phyloP scores from a whole-genome alignment of 768 basidiomycete species.

The Termitomyces sp. region DNA sequence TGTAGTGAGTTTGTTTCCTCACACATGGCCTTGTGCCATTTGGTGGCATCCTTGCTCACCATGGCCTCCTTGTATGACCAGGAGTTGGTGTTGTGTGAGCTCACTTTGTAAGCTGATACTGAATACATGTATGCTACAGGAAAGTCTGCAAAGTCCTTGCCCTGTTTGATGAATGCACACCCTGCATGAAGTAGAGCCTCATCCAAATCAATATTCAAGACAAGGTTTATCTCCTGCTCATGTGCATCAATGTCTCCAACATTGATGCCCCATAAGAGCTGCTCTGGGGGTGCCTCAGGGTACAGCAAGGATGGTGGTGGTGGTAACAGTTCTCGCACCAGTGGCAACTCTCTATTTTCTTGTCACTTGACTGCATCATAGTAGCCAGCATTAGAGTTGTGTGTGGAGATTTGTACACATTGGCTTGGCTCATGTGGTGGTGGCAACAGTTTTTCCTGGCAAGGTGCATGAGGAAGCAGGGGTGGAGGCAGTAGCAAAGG shows the following conservation, averaged over 20 bases:
- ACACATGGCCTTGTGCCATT: too few species aligned
- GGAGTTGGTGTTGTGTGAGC: background rate
- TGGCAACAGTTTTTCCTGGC: background rate
- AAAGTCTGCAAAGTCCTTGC: background rate
- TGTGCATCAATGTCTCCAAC: background rate
- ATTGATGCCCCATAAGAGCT: too few species aligned
- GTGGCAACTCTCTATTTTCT: background rate
- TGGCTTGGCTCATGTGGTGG: background rate
- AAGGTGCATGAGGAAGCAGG: background rate
- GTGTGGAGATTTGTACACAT: background rate
- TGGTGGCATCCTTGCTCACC: constrained; percentile 3
- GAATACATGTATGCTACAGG: background rate
- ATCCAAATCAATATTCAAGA: too few species aligned
- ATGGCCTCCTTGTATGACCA: constrained; percentile 16
- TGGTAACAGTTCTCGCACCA: background rate
- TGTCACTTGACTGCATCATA: background rate
- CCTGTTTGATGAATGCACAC: background rate
- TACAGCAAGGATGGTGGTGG: background rate
- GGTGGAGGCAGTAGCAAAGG: too few species aligned
- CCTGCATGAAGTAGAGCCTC: too few species aligned
- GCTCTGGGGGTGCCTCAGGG: background rate
- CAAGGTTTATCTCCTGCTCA: too few species aligned
- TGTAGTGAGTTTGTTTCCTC: too few species aligned
- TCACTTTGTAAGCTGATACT: background rate
- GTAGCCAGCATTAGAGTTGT: background rate